A percentile compares a stretch with the other conserved stretches of the same genome.
Evolutionary conservation across 257 asterid genomes (phyloP).

Genomic region (Knoxia roxburghii): DNA sequence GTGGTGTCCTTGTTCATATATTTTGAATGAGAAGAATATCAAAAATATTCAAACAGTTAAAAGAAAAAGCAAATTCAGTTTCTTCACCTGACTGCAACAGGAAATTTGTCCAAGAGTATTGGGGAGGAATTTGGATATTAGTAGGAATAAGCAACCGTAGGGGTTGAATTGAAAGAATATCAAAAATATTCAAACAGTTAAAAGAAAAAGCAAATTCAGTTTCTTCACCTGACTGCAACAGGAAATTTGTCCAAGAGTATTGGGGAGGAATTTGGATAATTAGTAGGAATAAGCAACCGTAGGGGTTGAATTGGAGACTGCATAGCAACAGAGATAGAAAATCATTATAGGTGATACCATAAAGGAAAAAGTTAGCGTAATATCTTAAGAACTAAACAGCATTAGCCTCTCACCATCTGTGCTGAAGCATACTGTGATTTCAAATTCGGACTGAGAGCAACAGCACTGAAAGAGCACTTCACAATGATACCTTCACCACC

Average conservation of each 20-base stretch:
- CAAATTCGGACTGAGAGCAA: conserved; percentile 79
- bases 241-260: conserved; percentile 86
- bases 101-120: conserved; percentile 77
- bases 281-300: conserved; percentile 66
- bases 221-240: conserved; percentile 73
- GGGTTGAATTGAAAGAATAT: conserved; percentile 26
- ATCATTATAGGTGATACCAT: conserved; percentile 10
- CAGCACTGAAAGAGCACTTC: conserved; percentile 77
- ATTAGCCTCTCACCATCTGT: conserved; percentile 60
- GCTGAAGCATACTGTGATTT: conserved; percentile 90
- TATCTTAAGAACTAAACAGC: conserved; percentile 1
- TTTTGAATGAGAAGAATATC: neutral
- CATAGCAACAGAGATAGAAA: conserved; percentile 23
- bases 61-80: neutral
- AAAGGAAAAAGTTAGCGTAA: conserved; percentile 2
- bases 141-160: conserved; percentile 71
- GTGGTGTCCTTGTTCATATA: neutral
- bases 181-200: neutral
- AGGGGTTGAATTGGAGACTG: conserved; percentile 96
- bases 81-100: conserved; percentile 80
- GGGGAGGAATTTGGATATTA: conserved; percentile 85
- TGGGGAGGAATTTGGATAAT: conserved; percentile 83
- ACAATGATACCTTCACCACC: conserved; percentile 81
- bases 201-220: neutral
- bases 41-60: neutral